These are phyloP conservation scores for Vachellia collinsii DNA, from an alignment of 306 rosid species.

Conservation along the genomic window DNA sequence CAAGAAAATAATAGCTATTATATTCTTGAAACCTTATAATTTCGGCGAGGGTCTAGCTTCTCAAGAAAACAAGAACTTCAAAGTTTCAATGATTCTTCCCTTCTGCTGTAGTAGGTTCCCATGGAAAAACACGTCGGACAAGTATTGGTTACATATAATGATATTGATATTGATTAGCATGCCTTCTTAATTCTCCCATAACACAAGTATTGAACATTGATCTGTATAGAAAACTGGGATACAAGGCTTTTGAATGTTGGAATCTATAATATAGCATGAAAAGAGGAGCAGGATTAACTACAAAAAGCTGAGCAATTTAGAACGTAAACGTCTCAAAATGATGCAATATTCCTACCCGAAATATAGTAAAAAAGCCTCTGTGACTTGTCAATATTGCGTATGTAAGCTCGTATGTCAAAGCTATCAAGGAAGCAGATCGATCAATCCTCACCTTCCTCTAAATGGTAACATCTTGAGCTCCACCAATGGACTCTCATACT, in stretches of 20 bases:
- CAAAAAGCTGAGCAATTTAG: constrained; percentile 30
- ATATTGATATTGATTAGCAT: background rate
- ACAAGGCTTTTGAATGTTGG: background rate
- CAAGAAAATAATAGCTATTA: no score
- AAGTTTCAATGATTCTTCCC: no score
- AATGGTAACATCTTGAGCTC: constrained; percentile 10
- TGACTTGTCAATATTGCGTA: constrained; percentile 2
- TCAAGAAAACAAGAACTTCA: no score
- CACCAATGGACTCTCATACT: constrained; percentile 25
- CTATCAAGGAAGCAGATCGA: constrained; percentile 33
- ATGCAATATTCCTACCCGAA: constrained; percentile 28
- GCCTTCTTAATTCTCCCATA: background rate
- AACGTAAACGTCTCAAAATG: constrained; percentile 20
- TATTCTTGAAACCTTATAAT: no score
- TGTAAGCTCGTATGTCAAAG: constrained; percentile 18
- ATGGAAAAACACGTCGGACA: no score
- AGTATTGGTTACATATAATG: no score
- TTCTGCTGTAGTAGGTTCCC: no score
- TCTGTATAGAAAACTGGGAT: background rate
- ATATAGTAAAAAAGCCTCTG: constrained; percentile 13
- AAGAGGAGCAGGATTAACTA: background rate
- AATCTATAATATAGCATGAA: background rate
- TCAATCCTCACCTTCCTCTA: constrained; percentile 26
- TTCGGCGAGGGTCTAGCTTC: no score
- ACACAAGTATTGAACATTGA: background rate